Percentiles rank a stretch among this genome's conserved stretches.
These are phyloP conservation scores for Scedosporium minutisporum DNA, from an alignment of 2,329 filamentous ascomycete species.

Conservation along the genomic window DNA sequence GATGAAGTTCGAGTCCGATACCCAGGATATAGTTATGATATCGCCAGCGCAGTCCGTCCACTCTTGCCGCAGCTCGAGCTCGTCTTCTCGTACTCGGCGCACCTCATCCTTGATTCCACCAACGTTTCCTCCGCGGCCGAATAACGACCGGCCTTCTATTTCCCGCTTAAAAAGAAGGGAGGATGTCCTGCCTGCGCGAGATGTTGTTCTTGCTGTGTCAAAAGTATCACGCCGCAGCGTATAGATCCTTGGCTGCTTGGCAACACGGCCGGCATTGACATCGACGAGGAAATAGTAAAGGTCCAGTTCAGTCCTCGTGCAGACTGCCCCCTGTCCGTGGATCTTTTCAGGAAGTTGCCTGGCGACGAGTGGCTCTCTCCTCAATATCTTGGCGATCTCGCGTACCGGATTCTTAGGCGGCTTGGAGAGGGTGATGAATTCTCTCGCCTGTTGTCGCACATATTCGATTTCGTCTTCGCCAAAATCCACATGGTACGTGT, in stretches of 20 bases:
- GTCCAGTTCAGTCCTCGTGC: constrained; percentile 20
- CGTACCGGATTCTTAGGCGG: constrained; percentile 5
- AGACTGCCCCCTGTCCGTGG: constrained; percentile 11
- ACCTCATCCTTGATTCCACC: constrained; percentile 37
- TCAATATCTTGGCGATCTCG: constrained; percentile 13
- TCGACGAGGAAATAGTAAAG: constrained; percentile 28
- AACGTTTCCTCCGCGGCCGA: constrained; percentile 29
- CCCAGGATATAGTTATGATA: constrained; percentile 48
- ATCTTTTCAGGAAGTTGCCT: constrained; percentile 8
- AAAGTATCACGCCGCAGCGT: constrained; percentile 21
- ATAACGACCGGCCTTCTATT: constrained; percentile 32
- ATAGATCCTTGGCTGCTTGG: constrained; percentile 15
- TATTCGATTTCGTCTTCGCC: constrained; percentile 24
- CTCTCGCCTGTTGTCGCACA: constrained; percentile 9
- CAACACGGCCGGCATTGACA: constrained; percentile 15
- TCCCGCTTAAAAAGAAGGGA: constrained; percentile 39
- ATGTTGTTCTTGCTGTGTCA: constrained; percentile 16
- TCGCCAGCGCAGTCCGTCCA: constrained; percentile 55
- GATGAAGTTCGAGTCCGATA: constrained; percentile 42
- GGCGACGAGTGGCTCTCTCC: constrained; percentile 7
- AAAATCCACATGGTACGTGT: constrained; percentile 38
- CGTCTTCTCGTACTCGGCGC: constrained; percentile 38
- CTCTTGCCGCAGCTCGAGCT: constrained; percentile 37
- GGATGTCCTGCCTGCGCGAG: constrained; percentile 22
- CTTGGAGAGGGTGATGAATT: constrained; percentile 6